Base-by-base conservation (phyloP, 441 rosid species). In the Dalechampia spathulata region DNA sequence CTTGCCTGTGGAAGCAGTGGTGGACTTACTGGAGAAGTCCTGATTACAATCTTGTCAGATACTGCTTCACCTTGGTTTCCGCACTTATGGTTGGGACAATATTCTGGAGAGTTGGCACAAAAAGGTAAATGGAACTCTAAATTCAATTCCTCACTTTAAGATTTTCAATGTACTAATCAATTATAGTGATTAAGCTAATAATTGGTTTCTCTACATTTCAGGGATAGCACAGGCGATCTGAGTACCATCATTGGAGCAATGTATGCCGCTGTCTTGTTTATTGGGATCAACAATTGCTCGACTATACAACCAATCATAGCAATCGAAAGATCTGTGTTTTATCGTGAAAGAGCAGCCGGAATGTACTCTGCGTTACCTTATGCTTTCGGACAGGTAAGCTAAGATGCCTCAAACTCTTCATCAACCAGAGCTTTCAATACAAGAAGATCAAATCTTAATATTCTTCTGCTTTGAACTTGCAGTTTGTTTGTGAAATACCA, bases 311-410 rank as follows among this genome's bases (percentile, higher is more conserved):
- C 73, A 7, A 60, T 58, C 4, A 64, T 65, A 12, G 53, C 65
- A 2, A 39, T 58, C 19, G 77, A 68, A 58, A 38, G 66, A 46
- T 61, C 65, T 0, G 65, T 72, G 0, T 65, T 72, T 39, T 72
- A 61, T 36, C 27, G 66, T 1, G 73, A 65, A 69, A 65, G 59
- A 57, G 64, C 67, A 14, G 69, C 67, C 13, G 72, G 70, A 40
- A 90, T 90, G 94, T 90, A 81, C 52, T 90, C 96, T 43, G 81
- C 96, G n/a, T 69, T 87, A 61, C 88, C 98, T 26, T 90, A 90
- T 70, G 95, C 96, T 61, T 52, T 87, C 32, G 83, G 92, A 54
- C 98, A 90, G 85, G 94, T 85, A 6, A 60, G 52, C 6, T 15
- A 20, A n/a, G n/a, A n/a, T n/a, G n/a, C n/a, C n/a, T n/a, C n/a